Conservation (phyloP, 345 rosid genomes). For the Psidium friedrichsthalianum region DNA sequence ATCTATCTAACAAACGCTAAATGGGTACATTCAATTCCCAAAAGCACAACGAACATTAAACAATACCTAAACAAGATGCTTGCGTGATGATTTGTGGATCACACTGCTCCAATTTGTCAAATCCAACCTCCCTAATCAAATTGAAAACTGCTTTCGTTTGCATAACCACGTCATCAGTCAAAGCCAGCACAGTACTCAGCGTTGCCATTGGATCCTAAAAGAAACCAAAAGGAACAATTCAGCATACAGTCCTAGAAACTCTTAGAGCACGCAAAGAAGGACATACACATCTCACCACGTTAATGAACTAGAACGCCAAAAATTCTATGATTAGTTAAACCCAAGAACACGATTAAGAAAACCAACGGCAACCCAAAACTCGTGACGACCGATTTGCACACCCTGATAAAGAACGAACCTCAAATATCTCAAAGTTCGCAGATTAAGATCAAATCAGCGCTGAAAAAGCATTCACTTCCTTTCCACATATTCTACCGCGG, state of each 20-base stretch:
- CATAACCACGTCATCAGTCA: constrained; percentile 28
- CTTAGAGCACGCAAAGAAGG: neutral
- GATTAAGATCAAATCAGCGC: neutral
- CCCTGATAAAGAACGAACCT: neutral
- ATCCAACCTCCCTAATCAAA: constrained; percentile 22
- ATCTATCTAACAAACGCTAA: neutral
- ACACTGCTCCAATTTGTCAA: constrained; percentile 14
- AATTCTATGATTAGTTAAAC: neutral
- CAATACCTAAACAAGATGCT: constrained; percentile 44
- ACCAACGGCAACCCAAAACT: neutral
- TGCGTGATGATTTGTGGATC: constrained; percentile 50
- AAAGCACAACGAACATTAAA: neutral
- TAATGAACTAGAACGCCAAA: neutral
- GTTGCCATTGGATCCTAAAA: constrained; percentile 14
- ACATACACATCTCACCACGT: neutral
- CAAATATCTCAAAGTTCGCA: neutral
- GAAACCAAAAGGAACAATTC: neutral
- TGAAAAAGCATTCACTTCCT: neutral
- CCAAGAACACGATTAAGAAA: neutral
- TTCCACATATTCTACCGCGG: no score
- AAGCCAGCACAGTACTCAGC: constrained; percentile 15
- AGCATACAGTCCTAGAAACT: neutral
- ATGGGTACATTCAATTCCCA: neutral
- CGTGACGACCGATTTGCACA: neutral
- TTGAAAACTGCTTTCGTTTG: constrained; percentile 19